These are phyloP conservation scores for Sugiyamaella mastotermitis DNA, from an alignment of 805 yeast species.

Conservation along the genomic window DNA sequence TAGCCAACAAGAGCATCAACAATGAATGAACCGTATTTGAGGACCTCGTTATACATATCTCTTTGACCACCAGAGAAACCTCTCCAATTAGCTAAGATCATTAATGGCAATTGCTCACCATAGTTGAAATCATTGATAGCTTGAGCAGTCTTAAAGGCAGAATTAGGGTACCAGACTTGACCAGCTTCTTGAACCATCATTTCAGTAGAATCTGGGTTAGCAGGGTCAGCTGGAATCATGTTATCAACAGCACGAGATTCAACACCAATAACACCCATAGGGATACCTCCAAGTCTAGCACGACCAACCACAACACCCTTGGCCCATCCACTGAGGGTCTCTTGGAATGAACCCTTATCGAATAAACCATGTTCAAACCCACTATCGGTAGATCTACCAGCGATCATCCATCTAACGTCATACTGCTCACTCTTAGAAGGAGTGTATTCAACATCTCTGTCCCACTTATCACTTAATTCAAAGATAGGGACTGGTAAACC, in stretches of 20 bases:
- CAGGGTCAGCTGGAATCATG: constrained; percentile 95
- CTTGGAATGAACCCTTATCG: constrained; percentile 90
- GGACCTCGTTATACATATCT: constrained; percentile 97
- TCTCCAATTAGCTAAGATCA: constrained; percentile 99
- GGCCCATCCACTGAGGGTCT: constrained; percentile 98
- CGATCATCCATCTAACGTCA: constrained; percentile 93
- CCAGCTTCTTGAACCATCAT: constrained; percentile 89
- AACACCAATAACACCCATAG: constrained; percentile 96
- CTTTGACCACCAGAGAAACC: constrained; percentile 99
- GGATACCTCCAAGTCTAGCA: constrained; percentile 98
- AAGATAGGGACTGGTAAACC: constrained; percentile 86
- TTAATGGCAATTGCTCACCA: constrained; percentile 96
- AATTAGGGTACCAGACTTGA: constrained; percentile 99
- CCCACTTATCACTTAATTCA: constrained; percentile 79
- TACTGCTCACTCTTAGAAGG: constrained; percentile 71
- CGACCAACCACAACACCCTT: constrained; percentile 98
- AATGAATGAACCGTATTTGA: constrained; percentile 93
- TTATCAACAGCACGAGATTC: constrained; percentile 89
- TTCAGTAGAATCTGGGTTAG: constrained; percentile 93
- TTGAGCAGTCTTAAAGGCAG: constrained; percentile 98
- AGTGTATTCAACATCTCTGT: constrained; percentile 77
- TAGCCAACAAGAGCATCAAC: constrained; percentile 95
- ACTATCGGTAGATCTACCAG: constrained; percentile 64
- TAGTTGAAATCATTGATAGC: constrained; percentile 95
- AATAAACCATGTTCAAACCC: constrained; percentile 87